phyloP scores from a whole-genome alignment of 2,329 filamentous ascomycete genomes.

The Talaromyces sp. region DNA sequence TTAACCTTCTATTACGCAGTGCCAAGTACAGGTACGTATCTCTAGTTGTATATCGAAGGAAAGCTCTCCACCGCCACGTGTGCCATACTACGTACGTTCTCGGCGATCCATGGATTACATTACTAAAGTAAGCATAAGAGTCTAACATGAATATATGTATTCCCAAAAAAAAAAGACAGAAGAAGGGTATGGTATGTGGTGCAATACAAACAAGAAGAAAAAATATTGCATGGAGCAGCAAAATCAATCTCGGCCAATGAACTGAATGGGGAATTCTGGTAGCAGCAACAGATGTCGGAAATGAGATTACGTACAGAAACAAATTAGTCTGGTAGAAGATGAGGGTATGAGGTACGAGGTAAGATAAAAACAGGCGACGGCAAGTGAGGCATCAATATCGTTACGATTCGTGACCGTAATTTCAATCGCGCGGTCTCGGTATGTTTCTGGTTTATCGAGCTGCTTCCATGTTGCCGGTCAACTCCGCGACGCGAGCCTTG shows the following conservation, averaged over 20 bases:
- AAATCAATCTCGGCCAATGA: constrained; percentile 18
- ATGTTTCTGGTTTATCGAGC: constrained; percentile 22
- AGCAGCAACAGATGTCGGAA: not conserved
- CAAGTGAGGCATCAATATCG: not conserved
- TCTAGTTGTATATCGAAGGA: too few relatives aligned
- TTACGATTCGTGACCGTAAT: constrained; percentile 11
- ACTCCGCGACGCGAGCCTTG: constrained; percentile 91
- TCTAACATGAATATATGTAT: not conserved
- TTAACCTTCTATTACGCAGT: not conserved
- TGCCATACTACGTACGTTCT: not conserved
- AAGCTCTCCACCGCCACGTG: constrained; percentile 7
- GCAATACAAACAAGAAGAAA: constrained; percentile 3
- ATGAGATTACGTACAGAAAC: not conserved
- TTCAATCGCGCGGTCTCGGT: not conserved
- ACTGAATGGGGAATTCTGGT: constrained; percentile 13
- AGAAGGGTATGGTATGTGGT: not conserved
- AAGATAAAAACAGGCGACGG: not conserved
- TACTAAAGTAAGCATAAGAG: too few relatives aligned
- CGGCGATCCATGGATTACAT: not conserved
- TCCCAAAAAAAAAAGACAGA: not conserved
- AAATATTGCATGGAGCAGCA: constrained; percentile 18
- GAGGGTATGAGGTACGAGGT: not conserved
- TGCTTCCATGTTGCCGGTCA: constrained; percentile 79
- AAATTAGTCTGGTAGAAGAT: not conserved
- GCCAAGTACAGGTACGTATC: not conserved